Evolutionary conservation across 1,139 yeast species (phyloP).

Genomic region (Zygoascus meyerae): DNA sequence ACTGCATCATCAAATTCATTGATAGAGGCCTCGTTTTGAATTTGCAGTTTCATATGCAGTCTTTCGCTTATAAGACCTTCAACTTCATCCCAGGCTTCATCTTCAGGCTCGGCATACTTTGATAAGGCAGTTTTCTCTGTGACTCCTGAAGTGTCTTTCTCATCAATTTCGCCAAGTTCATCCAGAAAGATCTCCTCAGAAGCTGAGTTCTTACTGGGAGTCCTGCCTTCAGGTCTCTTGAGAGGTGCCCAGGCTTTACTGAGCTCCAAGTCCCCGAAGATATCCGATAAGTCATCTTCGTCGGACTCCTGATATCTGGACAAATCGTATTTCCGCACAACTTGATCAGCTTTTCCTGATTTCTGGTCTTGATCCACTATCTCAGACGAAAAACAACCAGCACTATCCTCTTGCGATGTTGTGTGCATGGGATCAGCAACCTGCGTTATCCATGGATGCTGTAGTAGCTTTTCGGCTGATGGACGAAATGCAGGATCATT

Average conservation of each 20-base stretch:
- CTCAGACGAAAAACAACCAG: neutral
- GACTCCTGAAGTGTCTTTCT: no score
- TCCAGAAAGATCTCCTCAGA: constrained; percentile 50
- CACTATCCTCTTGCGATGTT: neutral
- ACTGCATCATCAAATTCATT: neutral
- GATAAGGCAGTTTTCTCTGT: neutral
- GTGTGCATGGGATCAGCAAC: constrained; percentile 7
- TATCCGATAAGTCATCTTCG: constrained; percentile 27
- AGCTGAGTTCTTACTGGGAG: constrained; percentile 75
- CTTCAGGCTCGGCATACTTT: constrained; percentile 1
- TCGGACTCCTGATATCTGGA: constrained; percentile 11
- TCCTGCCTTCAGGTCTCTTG: constrained; percentile 54
- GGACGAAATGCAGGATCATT: constrained; percentile 60
- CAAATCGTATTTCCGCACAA: neutral
- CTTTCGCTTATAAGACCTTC: constrained; percentile 10
- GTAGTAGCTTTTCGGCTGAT: constrained; percentile 50
- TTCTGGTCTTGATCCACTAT: neutral
- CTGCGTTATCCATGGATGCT: constrained; percentile 58
- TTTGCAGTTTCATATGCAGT: neutral
- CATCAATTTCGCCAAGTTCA: no score
- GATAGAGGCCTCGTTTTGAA: neutral
- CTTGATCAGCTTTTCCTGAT: neutral
- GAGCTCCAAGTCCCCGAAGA: constrained; percentile 26
- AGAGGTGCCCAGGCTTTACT: constrained; percentile 16
- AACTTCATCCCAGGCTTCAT: constrained; percentile 21